These are phyloP conservation scores for Cutaneotrichosporon sp. DNA, from an alignment of 1,284 basidiomycete genomes.

Conservation along the genomic window DNA sequence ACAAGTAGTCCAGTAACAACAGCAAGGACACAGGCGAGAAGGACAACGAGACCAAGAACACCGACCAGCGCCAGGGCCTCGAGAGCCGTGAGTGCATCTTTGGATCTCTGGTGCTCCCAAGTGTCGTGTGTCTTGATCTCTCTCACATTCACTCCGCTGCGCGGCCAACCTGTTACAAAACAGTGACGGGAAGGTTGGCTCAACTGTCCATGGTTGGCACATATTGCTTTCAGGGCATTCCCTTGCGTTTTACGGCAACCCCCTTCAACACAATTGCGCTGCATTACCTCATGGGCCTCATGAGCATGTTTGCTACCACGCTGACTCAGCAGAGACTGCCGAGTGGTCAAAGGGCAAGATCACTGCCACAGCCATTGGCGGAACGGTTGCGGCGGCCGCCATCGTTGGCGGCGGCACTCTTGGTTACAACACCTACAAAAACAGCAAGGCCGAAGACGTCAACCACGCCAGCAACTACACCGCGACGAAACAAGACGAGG, in stretches of 20 bases:
- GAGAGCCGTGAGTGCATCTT: too few species aligned
- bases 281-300: background rate
- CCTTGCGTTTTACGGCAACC: background rate
- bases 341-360: slow-evolving; percentile 13
- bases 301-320: too few species aligned
- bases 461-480: background rate
- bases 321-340: background rate
- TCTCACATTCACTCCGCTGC: too few species aligned
- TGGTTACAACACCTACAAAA: slow-evolving; percentile 10
- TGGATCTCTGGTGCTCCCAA: too few species aligned
- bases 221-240: too few species aligned
- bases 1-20: slow-evolving; percentile 7
- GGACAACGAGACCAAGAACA: slow-evolving; percentile 1
- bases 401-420: slow-evolving; percentile 1
- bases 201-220: too few species aligned
- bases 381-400: background rate
- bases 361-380: slow-evolving; percentile 1
- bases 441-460: slow-evolving; percentile 4
- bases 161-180: too few species aligned
- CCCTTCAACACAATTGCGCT: background rate
- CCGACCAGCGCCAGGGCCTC: background rate
- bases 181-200: background rate
- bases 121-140: too few species aligned
- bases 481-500: background rate
- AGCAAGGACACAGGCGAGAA: slow-evolving; percentile 1